These are phyloP conservation scores for Neurospora africana DNA, from an alignment of 495 filamentous ascomycete species.

Conservation along the genomic window DNA sequence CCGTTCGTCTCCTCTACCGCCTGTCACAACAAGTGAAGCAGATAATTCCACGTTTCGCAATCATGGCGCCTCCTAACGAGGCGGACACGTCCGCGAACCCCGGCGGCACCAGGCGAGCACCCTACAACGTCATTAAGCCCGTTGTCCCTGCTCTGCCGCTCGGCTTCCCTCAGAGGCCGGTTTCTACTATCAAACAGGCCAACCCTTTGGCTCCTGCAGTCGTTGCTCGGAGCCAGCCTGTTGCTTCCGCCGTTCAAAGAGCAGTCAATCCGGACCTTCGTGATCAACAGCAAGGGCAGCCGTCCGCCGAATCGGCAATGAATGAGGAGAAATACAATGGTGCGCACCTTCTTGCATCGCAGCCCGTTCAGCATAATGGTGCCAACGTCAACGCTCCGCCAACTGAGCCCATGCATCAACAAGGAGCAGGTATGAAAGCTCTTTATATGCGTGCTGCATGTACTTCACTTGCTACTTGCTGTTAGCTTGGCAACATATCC, in stretches of 20 bases:
- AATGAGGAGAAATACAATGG: neutral
- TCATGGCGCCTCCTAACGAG: constrained; percentile 20
- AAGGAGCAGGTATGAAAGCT: neutral
- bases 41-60: neutral
- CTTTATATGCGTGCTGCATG: neutral
- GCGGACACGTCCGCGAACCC: constrained; percentile 14
- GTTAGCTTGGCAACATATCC: neutral
- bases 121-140: constrained; percentile 6
- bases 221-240: constrained; percentile 1
- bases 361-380: neutral
- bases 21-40: neutral
- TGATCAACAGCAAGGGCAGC: neutral
- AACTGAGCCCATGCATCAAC: neutral
- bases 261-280: neutral
- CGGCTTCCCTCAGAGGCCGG: constrained; percentile 19
- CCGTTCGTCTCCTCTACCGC: neutral
- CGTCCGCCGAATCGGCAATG: neutral
- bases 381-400: neutral
- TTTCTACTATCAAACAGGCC: constrained; percentile 3
- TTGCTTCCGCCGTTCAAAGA: neutral
- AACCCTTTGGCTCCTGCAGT: constrained; percentile 1
- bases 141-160: constrained; percentile 22
- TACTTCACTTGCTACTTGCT: neutral
- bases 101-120: constrained; percentile 4
- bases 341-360: neutral